phyloP scores from a whole-genome alignment of 78 protist genomes.

The Guillardia theta region DNA sequence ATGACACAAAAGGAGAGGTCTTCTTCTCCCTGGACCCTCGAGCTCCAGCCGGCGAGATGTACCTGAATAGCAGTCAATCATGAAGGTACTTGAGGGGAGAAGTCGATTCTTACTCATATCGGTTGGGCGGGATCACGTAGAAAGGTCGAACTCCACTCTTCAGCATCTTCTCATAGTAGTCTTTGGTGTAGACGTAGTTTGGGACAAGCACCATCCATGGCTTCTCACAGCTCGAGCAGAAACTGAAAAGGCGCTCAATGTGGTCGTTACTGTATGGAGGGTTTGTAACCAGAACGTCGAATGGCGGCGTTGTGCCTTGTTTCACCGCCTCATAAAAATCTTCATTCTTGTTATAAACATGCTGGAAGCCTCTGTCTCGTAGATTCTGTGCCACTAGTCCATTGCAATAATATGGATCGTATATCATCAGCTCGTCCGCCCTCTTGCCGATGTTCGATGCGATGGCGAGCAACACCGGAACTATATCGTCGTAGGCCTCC shows the following conservation, averaged over 20 bases:
- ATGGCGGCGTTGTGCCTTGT: not conserved
- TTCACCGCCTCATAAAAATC: constrained; percentile 7
- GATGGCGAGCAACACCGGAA: not conserved
- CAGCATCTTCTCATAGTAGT: not conserved
- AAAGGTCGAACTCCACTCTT: no score
- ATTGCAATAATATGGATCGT: constrained; percentile 52
- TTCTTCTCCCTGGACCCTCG: no score
- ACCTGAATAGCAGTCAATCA: no score
- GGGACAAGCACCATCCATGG: constrained; percentile 32
- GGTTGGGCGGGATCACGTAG: no score
- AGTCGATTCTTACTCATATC: no score
- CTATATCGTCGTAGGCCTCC: constrained; percentile 28
- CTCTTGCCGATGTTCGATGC: not conserved
- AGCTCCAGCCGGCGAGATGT: no score
- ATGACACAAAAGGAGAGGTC: no score
- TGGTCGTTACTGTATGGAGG: constrained; percentile 47
- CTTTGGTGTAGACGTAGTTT: not conserved
- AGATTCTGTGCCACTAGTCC: constrained; percentile 14
- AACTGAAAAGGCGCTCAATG: not conserved
- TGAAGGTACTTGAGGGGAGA: no score
- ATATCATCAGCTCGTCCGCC: not conserved
- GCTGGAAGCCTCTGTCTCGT: not conserved
- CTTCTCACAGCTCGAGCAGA: not conserved
- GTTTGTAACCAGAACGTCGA: constrained; percentile 49
- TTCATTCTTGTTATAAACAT: constrained; percentile 3